Conservation (phyloP, 2,329 filamentous ascomycete genomes). For the Fonsecaea erecta region DNA sequence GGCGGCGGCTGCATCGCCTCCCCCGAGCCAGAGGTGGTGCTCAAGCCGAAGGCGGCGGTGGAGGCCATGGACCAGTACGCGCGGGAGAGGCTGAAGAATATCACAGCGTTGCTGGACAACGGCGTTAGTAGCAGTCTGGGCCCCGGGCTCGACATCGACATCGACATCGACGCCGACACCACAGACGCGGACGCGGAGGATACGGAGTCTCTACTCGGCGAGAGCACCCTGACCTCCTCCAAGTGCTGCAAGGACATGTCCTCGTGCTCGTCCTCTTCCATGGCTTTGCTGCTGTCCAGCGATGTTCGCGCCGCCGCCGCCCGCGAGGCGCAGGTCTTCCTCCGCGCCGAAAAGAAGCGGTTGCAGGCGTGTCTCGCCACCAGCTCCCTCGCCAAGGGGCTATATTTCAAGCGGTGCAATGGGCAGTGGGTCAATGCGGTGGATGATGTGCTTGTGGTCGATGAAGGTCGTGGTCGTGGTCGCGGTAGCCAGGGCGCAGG, state of each 20-base stretch:
- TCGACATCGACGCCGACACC: neutral
- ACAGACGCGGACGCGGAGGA: neutral
- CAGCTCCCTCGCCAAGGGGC: conserved; percentile 19
- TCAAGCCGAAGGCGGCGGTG: conserved; percentile 15
- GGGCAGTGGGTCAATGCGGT: conserved; percentile 27
- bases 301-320: neutral
- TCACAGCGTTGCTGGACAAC: conserved; percentile 13
- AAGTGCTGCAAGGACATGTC: too few relatives aligned
- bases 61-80: conserved; percentile 20
- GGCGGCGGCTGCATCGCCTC: conserved; percentile 23
- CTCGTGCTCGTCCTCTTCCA: too few relatives aligned
- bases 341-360: conserved; percentile 14
- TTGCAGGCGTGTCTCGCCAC: conserved; percentile 16
- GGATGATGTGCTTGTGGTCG: conserved; percentile 8
- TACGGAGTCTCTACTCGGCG: neutral
- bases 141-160: neutral
- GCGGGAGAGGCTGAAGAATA: conserved; percentile 10
- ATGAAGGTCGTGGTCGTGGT: too few relatives aligned
- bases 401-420: conserved; percentile 34
- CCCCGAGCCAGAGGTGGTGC: conserved; percentile 16
- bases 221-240: too few relatives aligned
- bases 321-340: neutral
- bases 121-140: neutral
- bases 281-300: too few relatives aligned
- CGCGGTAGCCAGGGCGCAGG: neutral